Evolutionary conservation across 164 flowering plant species (phyloP).

Genomic region (Tetracentron sinense): DNA sequence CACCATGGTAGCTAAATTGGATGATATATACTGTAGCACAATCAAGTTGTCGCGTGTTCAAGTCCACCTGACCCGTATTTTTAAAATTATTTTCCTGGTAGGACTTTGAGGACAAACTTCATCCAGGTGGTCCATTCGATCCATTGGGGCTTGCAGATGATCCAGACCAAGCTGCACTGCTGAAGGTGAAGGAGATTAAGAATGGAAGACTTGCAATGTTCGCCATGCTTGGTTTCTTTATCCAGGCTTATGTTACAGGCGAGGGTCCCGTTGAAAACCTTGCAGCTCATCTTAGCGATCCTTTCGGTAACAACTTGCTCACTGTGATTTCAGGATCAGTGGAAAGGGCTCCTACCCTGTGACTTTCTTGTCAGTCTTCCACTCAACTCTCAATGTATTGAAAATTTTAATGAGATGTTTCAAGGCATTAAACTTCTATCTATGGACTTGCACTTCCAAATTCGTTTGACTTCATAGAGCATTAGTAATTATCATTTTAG

Average conservation of each 20-base stretch:
- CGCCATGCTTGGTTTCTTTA: conserved; percentile 89
- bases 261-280: conserved; percentile 97
- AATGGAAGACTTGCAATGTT: conserved; percentile 97
- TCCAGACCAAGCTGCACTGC: conserved; percentile 81
- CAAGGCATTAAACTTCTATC: too few species aligned
- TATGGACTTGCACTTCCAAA: too few species aligned
- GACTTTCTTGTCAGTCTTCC: conserved; percentile 9
- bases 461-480: too few species aligned
- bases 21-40: too few species aligned
- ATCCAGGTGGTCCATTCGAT: conserved; percentile 95
- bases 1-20: too few species aligned
- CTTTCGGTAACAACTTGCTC: conserved; percentile 95
- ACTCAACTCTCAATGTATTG: conserved; percentile 2
- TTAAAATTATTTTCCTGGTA: conserved; percentile 9
- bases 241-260: conserved; percentile 97
- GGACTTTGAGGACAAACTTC: conserved; percentile 89
- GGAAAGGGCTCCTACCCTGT: conserved; percentile 83
- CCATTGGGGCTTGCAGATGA: conserved; percentile 88
- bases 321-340: conserved; percentile 69
- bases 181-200: conserved; percentile 98
- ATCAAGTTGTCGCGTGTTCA: too few species aligned
- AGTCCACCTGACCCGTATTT: too few species aligned
- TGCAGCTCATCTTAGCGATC: conserved; percentile 84
- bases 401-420: too few species aligned
- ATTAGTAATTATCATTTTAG: too few species aligned